A percentile compares a stretch with the other conserved stretches of the same genome.
These are phyloP conservation scores for Claviceps capensis DNA, from an alignment of 2,329 filamentous ascomycete genomes.

Conservation along the genomic window DNA sequence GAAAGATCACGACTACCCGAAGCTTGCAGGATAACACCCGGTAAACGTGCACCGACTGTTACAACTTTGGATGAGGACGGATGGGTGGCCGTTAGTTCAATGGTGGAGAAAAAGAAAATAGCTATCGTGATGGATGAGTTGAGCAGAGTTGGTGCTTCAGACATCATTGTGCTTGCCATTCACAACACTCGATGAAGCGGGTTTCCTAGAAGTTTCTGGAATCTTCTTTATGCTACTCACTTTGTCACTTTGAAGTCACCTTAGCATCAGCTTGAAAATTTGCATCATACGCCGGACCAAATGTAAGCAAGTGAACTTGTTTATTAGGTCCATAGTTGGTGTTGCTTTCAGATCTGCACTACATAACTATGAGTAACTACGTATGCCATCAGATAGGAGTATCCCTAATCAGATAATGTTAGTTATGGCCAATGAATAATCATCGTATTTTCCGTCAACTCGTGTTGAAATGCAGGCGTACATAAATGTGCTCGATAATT, in stretches of 20 bases:
- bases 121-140: conserved; percentile 79
- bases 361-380: too few species aligned
- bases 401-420: too few species aligned
- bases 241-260: neutral
- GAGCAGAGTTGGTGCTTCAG: conserved; percentile 60
- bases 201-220: neutral
- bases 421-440: too few species aligned
- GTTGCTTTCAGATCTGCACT: too few species aligned
- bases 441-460: too few species aligned
- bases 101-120: conserved; percentile 83
- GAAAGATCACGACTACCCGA: conserved; percentile 51
- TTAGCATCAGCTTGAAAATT: neutral
- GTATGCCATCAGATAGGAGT: too few species aligned
- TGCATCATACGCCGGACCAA: too few species aligned
- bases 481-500: too few species aligned
- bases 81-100: conserved; percentile 89
- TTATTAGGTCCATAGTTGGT: too few species aligned
- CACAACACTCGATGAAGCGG: conserved; percentile 52
- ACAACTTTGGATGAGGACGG: conserved; percentile 77
- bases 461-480: too few species aligned
- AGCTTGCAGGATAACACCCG: conserved; percentile 71
- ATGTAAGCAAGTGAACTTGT: too few species aligned
- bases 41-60: conserved; percentile 84
- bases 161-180: conserved; percentile 76
- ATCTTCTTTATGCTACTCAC: neutral